Conservation (phyloP, 441 rosid species). For the Flueggea neowawraea region DNA sequence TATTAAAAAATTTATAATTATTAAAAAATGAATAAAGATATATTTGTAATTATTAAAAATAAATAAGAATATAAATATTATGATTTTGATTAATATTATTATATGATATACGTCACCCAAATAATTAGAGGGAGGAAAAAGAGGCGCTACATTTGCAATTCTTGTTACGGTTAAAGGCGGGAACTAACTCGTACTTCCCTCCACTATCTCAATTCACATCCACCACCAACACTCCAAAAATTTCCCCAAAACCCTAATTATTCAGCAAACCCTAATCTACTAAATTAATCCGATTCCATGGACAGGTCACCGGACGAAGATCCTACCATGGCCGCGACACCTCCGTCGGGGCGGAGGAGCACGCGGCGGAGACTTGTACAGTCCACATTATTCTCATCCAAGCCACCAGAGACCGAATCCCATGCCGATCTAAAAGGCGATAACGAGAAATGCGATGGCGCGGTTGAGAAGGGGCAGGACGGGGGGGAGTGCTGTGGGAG, state of each 20-base stretch:
- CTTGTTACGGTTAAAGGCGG: slow-evolving; percentile 26
- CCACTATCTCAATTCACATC: slow-evolving; percentile 14
- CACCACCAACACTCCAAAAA: neutral
- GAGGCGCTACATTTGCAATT: too few species aligned
- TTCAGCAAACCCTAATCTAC: slow-evolving; percentile 16
- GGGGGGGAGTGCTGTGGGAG: slow-evolving; percentile 42
- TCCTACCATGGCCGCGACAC: slow-evolving; percentile 15
- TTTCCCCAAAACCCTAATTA: slow-evolving; percentile 13
- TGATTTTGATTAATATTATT: too few species aligned
- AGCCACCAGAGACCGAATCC: slow-evolving; percentile 33
- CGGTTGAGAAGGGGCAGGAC: slow-evolving; percentile 24
- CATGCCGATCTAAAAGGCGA: slow-evolving; percentile 28
- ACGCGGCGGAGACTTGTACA: slow-evolving; percentile 68
- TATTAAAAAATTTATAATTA: too few species aligned
- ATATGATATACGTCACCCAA: too few species aligned
- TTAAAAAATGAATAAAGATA: too few species aligned
- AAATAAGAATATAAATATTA: too few species aligned
- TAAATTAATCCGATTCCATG: slow-evolving; percentile 25
- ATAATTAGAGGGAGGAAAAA: too few species aligned
- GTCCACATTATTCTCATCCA: slow-evolving; percentile 63
- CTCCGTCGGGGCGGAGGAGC: slow-evolving; percentile 28
- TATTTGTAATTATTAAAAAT: too few species aligned
- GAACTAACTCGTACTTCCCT: slow-evolving; percentile 37
- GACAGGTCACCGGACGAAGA: slow-evolving; percentile 16
- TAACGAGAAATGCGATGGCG: slow-evolving; percentile 16